phyloP scores from a whole-genome alignment of 257 asterid genomes.

The Solanum pennellii region DNA sequence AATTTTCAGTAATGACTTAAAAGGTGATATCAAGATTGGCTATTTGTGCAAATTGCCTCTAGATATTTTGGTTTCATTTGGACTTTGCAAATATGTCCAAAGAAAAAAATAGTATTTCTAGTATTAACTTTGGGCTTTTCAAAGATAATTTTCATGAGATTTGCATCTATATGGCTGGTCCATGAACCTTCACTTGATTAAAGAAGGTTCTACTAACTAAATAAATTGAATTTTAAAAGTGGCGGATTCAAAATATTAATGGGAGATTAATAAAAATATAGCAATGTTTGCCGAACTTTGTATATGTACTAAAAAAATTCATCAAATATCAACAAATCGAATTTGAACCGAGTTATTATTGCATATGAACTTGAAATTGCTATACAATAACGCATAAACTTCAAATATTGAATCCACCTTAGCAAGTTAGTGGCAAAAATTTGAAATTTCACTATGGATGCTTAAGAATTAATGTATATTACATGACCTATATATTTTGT shows the following conservation, averaged over 20 bases:
- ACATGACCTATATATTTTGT: too few species aligned
- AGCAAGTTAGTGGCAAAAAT: not conserved
- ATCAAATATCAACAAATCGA: too few species aligned
- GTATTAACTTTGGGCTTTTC: not conserved
- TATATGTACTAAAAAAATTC: too few species aligned
- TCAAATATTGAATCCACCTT: not conserved
- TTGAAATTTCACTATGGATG: not conserved
- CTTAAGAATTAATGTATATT: not conserved
- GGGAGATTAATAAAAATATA: not conserved
- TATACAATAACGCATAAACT: too few species aligned
- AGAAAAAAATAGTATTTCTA: not conserved
- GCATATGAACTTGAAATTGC: not conserved
- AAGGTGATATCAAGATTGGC: not conserved
- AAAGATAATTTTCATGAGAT: not conserved
- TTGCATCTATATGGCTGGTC: not conserved
- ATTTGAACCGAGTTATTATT: too few species aligned
- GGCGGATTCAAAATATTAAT: not conserved
- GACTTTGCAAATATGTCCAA: not conserved
- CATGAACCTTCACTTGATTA: not conserved
- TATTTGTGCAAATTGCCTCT: not conserved
- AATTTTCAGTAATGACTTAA: not conserved
- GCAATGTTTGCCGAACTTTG: not conserved
- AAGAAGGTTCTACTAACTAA: not conserved
- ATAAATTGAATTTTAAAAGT: too few species aligned
- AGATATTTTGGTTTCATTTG: not conserved